phyloP scores from a whole-genome alignment of 768 basidiomycete species.

The Leccinum pellstonianum region DNA sequence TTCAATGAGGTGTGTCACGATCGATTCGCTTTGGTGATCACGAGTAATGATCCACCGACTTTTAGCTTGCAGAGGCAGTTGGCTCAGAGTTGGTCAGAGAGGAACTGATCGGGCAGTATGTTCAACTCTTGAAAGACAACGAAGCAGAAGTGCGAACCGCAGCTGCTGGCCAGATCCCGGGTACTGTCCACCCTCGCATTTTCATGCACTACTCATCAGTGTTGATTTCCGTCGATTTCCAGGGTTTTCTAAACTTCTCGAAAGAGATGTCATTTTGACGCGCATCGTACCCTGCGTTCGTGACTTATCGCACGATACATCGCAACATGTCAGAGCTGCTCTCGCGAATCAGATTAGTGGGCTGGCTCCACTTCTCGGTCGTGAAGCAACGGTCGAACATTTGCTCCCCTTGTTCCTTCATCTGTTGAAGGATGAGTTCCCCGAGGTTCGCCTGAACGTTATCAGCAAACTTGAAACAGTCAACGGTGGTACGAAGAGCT shows the following conservation, averaged over 20 bases:
- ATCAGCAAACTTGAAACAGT: constrained; percentile 98
- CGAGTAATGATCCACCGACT: background rate
- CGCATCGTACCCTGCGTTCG: constrained; percentile 94
- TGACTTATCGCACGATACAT: constrained; percentile 88
- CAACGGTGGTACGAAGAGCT: constrained; percentile 66
- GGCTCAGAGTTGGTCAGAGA: constrained; percentile 89
- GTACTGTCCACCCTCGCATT: constrained; percentile 40
- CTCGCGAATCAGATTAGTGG: constrained; percentile 96
- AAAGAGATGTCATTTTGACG: constrained; percentile 90
- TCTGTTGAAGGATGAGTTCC: constrained; percentile 97
- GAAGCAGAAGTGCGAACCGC: constrained; percentile 99
- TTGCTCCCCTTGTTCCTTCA: constrained; percentile 96
- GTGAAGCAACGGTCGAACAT: constrained; percentile 92
- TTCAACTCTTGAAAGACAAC: constrained; percentile 93
- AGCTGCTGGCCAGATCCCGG: constrained; percentile 94
- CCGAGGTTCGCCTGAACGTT: constrained; percentile 95
- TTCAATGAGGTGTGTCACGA: constrained; percentile 77
- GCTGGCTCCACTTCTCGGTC: constrained; percentile 89
- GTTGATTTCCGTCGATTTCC: constrained; percentile 13
- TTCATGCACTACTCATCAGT: background rate
- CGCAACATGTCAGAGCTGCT: constrained; percentile 96
- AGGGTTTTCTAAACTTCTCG: constrained; percentile 95
- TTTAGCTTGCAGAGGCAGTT: constrained; percentile 85
- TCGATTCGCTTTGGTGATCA: background rate
- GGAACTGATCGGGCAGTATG: constrained; percentile 90